Conservation (phyloP, 2,329 filamentous ascomycete species). For the Mycocentrospora acerina region DNA sequence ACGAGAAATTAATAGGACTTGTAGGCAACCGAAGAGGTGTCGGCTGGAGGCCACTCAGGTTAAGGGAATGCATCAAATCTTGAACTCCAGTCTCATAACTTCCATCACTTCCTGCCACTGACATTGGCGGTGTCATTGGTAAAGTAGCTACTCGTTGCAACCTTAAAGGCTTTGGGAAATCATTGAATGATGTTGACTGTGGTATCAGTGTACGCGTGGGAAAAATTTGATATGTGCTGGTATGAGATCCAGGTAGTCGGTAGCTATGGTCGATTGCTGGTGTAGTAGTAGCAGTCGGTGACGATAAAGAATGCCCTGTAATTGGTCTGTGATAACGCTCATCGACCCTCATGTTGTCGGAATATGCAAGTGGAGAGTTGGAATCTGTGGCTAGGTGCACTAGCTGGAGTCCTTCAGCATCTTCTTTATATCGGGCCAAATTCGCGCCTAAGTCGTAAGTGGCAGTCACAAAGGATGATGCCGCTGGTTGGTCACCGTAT, state of each 20-base stretch:
- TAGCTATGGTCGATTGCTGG: neutral
- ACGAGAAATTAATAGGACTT: constrained; percentile 3
- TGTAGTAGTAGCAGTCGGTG: neutral
- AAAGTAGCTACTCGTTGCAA: constrained; percentile 9
- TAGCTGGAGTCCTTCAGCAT: constrained; percentile 13
- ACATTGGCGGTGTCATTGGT: constrained; percentile 17
- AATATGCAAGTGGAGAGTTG: constrained; percentile 2
- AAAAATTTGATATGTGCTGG: neutral
- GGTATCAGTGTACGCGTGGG: constrained; percentile 1
- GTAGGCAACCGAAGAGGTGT: constrained; percentile 4
- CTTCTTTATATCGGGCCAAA: constrained; percentile 4
- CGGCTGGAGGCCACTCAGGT: constrained; percentile 4
- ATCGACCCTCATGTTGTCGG: constrained; percentile 2
- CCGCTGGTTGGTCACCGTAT: neutral
- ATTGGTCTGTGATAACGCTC: neutral
- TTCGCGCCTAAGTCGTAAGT: constrained; percentile 14
- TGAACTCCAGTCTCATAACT: constrained; percentile 14
- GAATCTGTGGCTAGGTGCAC: constrained; percentile 1
- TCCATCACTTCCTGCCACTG: constrained; percentile 8
- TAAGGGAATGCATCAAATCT: constrained; percentile 14
- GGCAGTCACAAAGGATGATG: constrained; percentile 4
- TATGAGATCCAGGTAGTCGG: neutral
- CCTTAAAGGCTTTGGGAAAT: constrained; percentile 11
- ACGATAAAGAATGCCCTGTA: constrained; percentile 2
- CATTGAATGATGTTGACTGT: neutral